Evolutionary conservation across 2,329 filamentous ascomycete species (phyloP), one percentile per base, ranked within the genome.

Genomic region (Ophiostoma sp.): DNA sequence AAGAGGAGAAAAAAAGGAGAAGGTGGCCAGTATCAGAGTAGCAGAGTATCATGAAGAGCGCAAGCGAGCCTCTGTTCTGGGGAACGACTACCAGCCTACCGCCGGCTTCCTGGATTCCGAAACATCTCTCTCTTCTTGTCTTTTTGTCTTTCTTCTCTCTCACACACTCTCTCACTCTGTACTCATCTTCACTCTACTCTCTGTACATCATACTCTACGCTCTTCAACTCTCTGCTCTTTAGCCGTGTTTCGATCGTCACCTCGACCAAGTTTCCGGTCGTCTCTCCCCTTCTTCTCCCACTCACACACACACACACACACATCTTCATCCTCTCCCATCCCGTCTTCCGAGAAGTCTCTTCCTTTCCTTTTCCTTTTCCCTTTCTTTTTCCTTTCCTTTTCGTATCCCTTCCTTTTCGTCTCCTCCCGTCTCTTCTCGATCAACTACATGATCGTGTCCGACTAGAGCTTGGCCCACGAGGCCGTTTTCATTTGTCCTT

Each of bases 391-490:
- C 57, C 54, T 54, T 39, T 10, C 8, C 33, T 13, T 57, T 15
- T 35, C 35, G 44, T 67, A 13, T 67, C 27, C 57, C 48, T 41
- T 64, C 33, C 20, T 33, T 31, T 27, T 65, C 70, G 31, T 71
- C 35, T 71, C 69, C 69, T 71, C 69, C 57, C 44, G 72, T 44
- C n/a, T 31, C 20, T 8, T 65, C 17, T 67, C 57, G n/a, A 27
- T 57, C 48, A 71, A 73, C 70, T 81, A 79, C 76, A 81, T 82
- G 80, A 78, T 77, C 77, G 70, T 67, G 76, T 74, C 74, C 76
- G 73, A 76, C 78, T 77, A 78, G 74, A 77, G 76, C 4, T 76
- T 76, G 81, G 80, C 80, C 80, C 75, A 73, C 76, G 77, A 75
- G 80, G 79, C 80, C 79, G 27, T 66, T 74, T 70, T 68, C 35